Percentiles rank a stretch among this genome's conserved stretches.
Conservation (phyloP, 805 yeast genomes). For the Hanseniaspora occidentalis region DNA sequence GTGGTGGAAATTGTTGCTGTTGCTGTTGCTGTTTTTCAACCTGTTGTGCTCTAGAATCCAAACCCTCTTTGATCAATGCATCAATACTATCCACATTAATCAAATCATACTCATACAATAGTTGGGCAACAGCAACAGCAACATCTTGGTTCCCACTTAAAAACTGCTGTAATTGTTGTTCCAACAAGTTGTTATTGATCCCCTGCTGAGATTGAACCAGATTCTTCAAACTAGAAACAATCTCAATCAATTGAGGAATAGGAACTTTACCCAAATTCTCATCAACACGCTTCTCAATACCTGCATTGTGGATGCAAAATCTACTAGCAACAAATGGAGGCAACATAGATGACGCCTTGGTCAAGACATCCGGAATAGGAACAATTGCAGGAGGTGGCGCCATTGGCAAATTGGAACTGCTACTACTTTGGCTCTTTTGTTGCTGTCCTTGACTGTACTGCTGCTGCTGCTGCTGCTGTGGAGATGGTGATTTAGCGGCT, state of each 20-base stretch:
- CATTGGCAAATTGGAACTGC: too few species aligned
- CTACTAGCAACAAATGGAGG: slow-evolving; percentile 37
- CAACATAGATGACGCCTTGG: slow-evolving; percentile 42
- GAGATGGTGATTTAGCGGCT: too few species aligned
- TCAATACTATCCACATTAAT: slow-evolving; percentile 19
- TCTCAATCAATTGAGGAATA: slow-evolving; percentile 54
- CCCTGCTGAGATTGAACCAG: slow-evolving; percentile 22
- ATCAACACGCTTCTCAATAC: slow-evolving; percentile 26
- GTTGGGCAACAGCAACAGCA: slow-evolving; percentile 61
- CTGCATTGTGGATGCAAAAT: slow-evolving; percentile 24
- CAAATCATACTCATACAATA: slow-evolving; percentile 64
- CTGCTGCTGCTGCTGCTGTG: too few species aligned
- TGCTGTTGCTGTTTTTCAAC: slow-evolving; percentile 8
- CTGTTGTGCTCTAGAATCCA: slow-evolving; percentile 6
- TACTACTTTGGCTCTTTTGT: too few species aligned
- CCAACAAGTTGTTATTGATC: slow-evolving; percentile 13
- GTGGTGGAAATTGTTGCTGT: slow-evolving; percentile 7
- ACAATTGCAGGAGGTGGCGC: neutral
- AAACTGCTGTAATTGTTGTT: slow-evolving; percentile 38
- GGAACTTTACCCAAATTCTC: slow-evolving; percentile 49
- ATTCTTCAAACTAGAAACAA: slow-evolving; percentile 52
- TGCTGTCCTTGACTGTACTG: too few species aligned
- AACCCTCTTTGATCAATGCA: slow-evolving; percentile 1
- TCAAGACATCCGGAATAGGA: slow-evolving; percentile 33
- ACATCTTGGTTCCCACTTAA: slow-evolving; percentile 41